Conservation (phyloP, 805 yeast species). For the Ogataea populi-albae region DNA sequence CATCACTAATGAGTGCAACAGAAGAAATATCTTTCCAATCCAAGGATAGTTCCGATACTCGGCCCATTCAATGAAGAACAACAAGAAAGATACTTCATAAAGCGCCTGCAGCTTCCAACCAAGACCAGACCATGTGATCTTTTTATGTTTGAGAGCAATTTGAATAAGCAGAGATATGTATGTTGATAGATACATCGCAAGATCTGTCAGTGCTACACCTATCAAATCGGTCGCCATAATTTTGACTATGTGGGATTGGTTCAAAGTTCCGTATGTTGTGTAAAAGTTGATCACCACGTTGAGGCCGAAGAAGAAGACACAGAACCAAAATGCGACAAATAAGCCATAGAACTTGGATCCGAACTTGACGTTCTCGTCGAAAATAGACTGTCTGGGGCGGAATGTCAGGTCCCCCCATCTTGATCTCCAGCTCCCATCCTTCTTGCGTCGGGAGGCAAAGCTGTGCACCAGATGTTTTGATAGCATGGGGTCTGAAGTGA, state of each 20-base stretch:
- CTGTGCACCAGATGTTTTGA: not conserved
- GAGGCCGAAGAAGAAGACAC: constrained; percentile 51
- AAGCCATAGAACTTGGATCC: constrained; percentile 69
- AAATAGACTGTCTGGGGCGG: constrained; percentile 41
- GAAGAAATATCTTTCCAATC: constrained; percentile 84
- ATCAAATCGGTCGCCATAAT: constrained; percentile 60
- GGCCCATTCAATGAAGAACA: constrained; percentile 55
- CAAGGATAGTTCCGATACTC: constrained; percentile 66
- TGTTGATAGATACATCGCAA: constrained; percentile 65
- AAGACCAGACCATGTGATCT: constrained; percentile 54
- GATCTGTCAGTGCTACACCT: constrained; percentile 71
- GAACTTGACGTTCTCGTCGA: constrained; percentile 48
- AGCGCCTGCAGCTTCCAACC: constrained; percentile 65
- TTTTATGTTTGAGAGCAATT: constrained; percentile 40
- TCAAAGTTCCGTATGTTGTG: constrained; percentile 40
- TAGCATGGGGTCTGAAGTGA: too few species aligned
- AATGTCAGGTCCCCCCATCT: constrained; percentile 56
- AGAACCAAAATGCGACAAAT: constrained; percentile 76
- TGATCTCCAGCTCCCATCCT: constrained; percentile 41
- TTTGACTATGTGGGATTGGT: constrained; percentile 52
- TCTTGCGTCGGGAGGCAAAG: constrained; percentile 17
- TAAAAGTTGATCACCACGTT: constrained; percentile 55
- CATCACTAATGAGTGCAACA: constrained; percentile 80
- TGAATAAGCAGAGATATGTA: constrained; percentile 66
- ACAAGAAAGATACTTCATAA: constrained; percentile 53